phyloP scores from a whole-genome alignment of 2,329 filamentous ascomycete species.

The Aspergillus sp. region DNA sequence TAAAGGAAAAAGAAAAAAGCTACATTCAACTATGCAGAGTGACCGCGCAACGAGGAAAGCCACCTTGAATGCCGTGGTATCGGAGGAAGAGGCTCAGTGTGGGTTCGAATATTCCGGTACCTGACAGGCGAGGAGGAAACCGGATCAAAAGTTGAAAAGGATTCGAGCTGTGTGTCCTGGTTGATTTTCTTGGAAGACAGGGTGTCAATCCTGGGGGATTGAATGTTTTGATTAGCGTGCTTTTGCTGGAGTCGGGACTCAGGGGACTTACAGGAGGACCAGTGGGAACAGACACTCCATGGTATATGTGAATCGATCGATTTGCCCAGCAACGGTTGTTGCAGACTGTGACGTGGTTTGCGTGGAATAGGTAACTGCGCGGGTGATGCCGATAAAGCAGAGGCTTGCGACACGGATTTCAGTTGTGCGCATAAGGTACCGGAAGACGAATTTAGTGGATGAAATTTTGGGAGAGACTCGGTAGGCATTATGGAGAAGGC shows the following conservation, averaged over 20 bases:
- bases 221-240: neutral
- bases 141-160: constrained; percentile 1
- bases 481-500: constrained; percentile 2
- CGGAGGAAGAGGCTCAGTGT: constrained; percentile 3
- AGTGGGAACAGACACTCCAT: constrained; percentile 13
- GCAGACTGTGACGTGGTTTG: constrained; percentile 7
- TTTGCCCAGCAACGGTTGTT: constrained; percentile 4
- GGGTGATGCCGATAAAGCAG: constrained; percentile 14
- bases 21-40: neutral
- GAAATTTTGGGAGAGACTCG: constrained; percentile 3
- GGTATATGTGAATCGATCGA: constrained; percentile 12
- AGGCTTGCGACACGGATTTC: constrained; percentile 11
- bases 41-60: neutral
- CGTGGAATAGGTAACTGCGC: constrained; percentile 9
- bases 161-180: neutral
- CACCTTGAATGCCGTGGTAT: constrained; percentile 1
- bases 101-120: constrained; percentile 1
- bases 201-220: constrained; percentile 1
- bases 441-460: constrained; percentile 1
- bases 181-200: constrained; percentile 6
- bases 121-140: neutral
- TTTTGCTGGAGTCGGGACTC: no score
- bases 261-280: constrained; percentile 5
- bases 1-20: neutral
- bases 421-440: constrained; percentile 6